A percentile compares a stretch with the other conserved stretches of the same genome.
phyloP scores from a whole-genome alignment of 1,139 yeast genomes.

The Lodderomyces parapsilosis region DNA sequence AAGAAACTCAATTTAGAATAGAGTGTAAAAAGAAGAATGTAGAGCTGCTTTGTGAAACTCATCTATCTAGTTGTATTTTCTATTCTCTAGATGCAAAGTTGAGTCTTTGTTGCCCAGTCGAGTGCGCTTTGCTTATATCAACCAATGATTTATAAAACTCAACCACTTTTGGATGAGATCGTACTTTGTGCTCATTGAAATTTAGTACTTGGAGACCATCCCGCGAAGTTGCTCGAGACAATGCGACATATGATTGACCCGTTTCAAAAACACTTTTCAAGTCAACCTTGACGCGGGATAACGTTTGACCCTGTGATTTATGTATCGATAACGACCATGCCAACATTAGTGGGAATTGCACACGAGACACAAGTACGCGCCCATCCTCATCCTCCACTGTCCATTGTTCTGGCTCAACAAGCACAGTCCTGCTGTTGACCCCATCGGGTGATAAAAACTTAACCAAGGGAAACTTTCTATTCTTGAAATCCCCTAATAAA shows the following conservation, averaged over 20 bases:
- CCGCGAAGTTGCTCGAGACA: conserved; percentile 80
- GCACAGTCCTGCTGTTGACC: conserved; percentile 59
- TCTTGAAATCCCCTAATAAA: conserved; percentile 21
- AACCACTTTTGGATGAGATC: conserved; percentile 61
- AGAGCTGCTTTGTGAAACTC: too few relatives aligned
- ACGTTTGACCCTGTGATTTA: conserved; percentile 94
- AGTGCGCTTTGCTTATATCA: conserved; percentile 2
- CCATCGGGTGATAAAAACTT: conserved; percentile 72
- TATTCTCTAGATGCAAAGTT: background rate
- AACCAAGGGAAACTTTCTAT: conserved; percentile 65
- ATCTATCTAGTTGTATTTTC: background rate
- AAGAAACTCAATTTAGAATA: conserved; percentile 59
- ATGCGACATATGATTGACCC: conserved; percentile 95
- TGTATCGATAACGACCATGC: conserved; percentile 98
- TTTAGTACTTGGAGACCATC: conserved; percentile 77
- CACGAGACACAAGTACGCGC: conserved; percentile 28
- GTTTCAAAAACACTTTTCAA: conserved; percentile 75
- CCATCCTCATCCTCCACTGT: conserved; percentile 39
- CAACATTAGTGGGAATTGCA: conserved; percentile 77
- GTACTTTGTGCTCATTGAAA: conserved; percentile 57
- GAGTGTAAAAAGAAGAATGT: background rate
- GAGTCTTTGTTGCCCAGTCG: conserved; percentile 15
- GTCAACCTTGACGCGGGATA: conserved; percentile 80
- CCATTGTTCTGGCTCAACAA: conserved; percentile 48
- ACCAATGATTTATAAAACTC: conserved; percentile 50